A percentile compares a stretch with the other conserved stretches of the same genome.
These are phyloP conservation scores for Ettlia oleoabundans DNA, from an alignment of 139 green algal species.

Conservation along the genomic window DNA sequence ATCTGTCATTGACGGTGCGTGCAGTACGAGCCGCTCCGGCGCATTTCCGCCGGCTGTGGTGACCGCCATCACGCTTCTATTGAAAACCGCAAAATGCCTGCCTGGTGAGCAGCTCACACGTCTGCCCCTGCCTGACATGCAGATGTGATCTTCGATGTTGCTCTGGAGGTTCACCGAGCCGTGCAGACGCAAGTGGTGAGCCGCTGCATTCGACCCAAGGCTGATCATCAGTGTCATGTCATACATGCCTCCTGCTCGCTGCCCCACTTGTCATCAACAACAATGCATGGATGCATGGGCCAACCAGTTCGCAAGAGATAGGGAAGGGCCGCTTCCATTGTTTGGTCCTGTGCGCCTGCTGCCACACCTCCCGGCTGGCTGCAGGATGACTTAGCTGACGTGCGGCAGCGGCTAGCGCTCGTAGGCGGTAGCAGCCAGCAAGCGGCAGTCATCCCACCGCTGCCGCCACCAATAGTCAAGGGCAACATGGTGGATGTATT, in stretches of 20 bases:
- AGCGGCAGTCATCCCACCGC: background rate
- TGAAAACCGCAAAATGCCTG: too few species aligned
- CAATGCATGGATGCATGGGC: too few species aligned
- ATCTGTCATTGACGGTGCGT: conserved; percentile 42
- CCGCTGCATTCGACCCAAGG: too few species aligned
- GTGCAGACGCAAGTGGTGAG: conserved; percentile 39
- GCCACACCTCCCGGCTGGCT: too few species aligned
- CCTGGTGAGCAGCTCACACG: too few species aligned
- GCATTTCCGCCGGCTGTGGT: too few species aligned
- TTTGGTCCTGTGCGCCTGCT: too few species aligned
- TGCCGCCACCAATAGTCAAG: conserved; percentile 38
- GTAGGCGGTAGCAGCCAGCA: background rate
- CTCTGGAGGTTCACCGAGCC: conserved; percentile 66
- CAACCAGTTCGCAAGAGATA: too few species aligned
- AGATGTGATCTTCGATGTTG: conserved; percentile 67
- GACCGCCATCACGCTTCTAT: too few species aligned
- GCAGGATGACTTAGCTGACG: conserved; percentile 41
- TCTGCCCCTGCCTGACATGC: background rate
- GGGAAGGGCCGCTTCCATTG: background rate
- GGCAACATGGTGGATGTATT: conserved; percentile 72
- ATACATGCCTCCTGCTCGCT: too few species aligned
- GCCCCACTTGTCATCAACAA: too few species aligned
- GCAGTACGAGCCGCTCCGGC: background rate
- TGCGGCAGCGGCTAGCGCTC: background rate
- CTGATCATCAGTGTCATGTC: too few species aligned